Conservation (phyloP, 2,329 filamentous ascomycete species). For the Colletotrichum sidae region DNA sequence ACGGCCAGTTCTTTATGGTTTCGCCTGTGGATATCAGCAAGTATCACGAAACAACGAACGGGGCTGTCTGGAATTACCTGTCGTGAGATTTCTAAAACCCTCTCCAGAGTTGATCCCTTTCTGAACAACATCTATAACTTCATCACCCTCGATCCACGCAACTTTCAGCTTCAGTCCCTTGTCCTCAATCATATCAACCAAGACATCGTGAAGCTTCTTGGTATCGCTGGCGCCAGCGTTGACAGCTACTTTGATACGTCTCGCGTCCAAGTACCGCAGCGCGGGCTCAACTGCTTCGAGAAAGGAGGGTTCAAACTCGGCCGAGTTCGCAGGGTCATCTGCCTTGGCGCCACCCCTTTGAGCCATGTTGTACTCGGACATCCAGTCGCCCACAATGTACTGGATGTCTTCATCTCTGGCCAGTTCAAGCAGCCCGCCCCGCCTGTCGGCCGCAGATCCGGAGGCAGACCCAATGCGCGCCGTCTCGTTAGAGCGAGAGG, state of each 20-base stretch:
- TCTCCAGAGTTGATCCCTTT: slow-evolving; percentile 23
- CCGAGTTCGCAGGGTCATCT: slow-evolving; percentile 16
- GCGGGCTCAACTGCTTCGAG: slow-evolving; percentile 56
- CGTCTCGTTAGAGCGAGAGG: slow-evolving; percentile 5
- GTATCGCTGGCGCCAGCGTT: slow-evolving; percentile 56
- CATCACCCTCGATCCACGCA: slow-evolving; percentile 53
- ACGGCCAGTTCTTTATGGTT: slow-evolving; percentile 35
- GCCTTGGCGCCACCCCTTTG: slow-evolving; percentile 50
- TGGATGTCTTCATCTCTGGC: slow-evolving; percentile 44
- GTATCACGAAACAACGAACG: background rate
- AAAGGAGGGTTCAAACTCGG: slow-evolving; percentile 48
- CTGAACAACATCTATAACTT: slow-evolving; percentile 46
- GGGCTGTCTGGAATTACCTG: slow-evolving; percentile 1
- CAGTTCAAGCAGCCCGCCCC: slow-evolving; percentile 41
- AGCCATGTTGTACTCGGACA: slow-evolving; percentile 64
- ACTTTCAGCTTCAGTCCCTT: slow-evolving; percentile 47
- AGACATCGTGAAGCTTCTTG: slow-evolving; percentile 44
- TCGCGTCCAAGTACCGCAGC: slow-evolving; percentile 49
- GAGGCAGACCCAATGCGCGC: slow-evolving; percentile 47
- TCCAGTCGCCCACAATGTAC: slow-evolving; percentile 54
- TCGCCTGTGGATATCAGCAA: background rate
- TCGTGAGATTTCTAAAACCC: slow-evolving; percentile 27
- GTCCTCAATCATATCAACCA: slow-evolving; percentile 45
- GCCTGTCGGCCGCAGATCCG: slow-evolving; percentile 42
- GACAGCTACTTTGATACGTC: slow-evolving; percentile 51